Percentiles rank a stretch among this genome's conserved stretches.
These are phyloP conservation scores for Ophiostoma sp. DNA, from an alignment of 2,329 filamentous ascomycete genomes.

Conservation along the genomic window DNA sequence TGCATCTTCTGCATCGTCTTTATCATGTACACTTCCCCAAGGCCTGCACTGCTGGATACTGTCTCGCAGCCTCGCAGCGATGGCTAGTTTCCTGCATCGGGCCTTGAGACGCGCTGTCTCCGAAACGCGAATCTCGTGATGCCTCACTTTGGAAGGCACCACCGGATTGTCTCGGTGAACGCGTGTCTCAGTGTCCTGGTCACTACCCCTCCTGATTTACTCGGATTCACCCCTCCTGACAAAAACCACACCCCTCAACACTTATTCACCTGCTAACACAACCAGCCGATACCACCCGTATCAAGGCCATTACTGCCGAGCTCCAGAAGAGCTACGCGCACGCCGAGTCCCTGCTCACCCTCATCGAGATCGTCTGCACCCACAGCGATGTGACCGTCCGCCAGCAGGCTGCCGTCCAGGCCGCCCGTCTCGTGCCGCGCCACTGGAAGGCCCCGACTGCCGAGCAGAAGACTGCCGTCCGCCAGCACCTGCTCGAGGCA, in stretches of 20 bases:
- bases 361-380: conserved; percentile 82
- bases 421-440: conserved; percentile 71
- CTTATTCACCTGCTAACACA: not conserved
- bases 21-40: not conserved
- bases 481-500: conserved; percentile 76
- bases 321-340: conserved; percentile 87
- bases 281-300: conserved; percentile 76
- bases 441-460: conserved; percentile 74
- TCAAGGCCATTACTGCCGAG: conserved; percentile 83
- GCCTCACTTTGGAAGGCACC: conserved; percentile 15
- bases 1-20: not conserved
- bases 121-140: not conserved
- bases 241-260: not conserved
- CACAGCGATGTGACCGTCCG: conserved; percentile 68
- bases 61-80: no score
- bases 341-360: conserved; percentile 74
- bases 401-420: conserved; percentile 89
- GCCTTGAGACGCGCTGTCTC: conserved; percentile 1
- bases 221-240: not conserved
- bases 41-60: no score
- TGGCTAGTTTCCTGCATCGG: not conserved
- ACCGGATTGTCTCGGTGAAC: not conserved
- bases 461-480: conserved; percentile 72
- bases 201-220: conserved; percentile 3
- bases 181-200: not conserved